Evolutionary conservation across 345 rosid species (phyloP), one percentile per base, ranked within the genome.

Genomic region (Eutrema yunnanense): DNA sequence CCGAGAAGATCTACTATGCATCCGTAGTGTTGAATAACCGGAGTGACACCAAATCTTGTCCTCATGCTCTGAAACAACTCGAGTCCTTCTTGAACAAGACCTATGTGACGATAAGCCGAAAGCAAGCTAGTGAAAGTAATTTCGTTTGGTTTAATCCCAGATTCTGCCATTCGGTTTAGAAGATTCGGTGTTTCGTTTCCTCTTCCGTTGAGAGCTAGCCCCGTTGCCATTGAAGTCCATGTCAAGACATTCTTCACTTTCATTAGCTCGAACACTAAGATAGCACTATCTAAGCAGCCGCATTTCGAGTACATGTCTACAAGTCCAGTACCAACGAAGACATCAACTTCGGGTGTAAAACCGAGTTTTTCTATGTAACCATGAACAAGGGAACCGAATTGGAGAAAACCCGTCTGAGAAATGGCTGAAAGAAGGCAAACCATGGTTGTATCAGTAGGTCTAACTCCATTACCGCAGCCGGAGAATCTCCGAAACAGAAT

Each of bases 291-390:
- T 4, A 85, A 71, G 61, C 81, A 80, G 57, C 91, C 91, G 27
- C 87, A 86, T 79, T 88, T 88, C 1, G 87, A 79, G 76, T 88
- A 86, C 89, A 88, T 80, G 71, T 86, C 85, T 3, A 86, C 84
- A 34, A 88, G 84, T 68, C 79, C 87, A 56, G 91, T 85, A 61
- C 88, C 88, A 27, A 86, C 69, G 29, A 81, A 84, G 54, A 86
- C 85, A 77, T 86, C 87, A 55, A 64, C 34, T 76, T 79, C 82
- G 12, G 86, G 87, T 66, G 63, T 32, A n/a, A 47, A 73, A 55
- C 84, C 72, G 30, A 73, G 76, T 72, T 88, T 88, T 74, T 81
- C 80, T 62, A 86, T 67, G 64, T 76, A 86, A 8, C 86, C 89
- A 82, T 88, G 91, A 70, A 85, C 57, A 54, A 82, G 78, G 72